phyloP scores from a whole-genome alignment of 768 basidiomycete species.

The Suillus paluster region DNA sequence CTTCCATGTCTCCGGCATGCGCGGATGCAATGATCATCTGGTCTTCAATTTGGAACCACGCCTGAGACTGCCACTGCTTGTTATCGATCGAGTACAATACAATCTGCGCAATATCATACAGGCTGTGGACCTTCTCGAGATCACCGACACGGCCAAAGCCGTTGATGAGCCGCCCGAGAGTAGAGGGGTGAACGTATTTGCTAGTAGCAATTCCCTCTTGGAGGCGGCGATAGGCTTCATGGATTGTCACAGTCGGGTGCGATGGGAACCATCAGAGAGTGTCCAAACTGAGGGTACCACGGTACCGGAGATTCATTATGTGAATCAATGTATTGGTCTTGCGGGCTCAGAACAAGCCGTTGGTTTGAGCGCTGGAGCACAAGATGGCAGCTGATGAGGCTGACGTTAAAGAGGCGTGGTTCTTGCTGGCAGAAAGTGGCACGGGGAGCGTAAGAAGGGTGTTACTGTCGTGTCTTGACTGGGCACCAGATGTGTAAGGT shows the following conservation, averaged over 20 bases:
- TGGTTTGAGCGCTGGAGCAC: conserved; percentile 53
- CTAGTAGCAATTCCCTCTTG: conserved; percentile 38
- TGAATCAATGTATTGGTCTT: conserved; percentile 36
- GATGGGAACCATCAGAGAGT: conserved; percentile 34
- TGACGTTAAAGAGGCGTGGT: conserved; percentile 46
- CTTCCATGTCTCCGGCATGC: conserved; percentile 77
- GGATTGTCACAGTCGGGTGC: conserved; percentile 31
- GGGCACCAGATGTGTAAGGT: conserved; percentile 40
- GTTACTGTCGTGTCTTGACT: conserved; percentile 70
- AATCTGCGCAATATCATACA: conserved; percentile 72
- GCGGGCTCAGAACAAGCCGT: conserved; percentile 43
- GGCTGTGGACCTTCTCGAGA: conserved; percentile 59
- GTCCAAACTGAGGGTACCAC: conserved; percentile 45
- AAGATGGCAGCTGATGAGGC: conserved; percentile 48
- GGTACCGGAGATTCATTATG: conserved; percentile 23
- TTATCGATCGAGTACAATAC: conserved; percentile 51
- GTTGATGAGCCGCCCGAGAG: conserved; percentile 68
- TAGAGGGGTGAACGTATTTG: conserved; percentile 53
- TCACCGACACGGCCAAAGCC: conserved; percentile 66
- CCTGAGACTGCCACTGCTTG: conserved; percentile 52
- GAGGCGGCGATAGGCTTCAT: conserved; percentile 55
- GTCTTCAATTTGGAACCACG: conserved; percentile 85
- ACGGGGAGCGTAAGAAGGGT: conserved; percentile 76
- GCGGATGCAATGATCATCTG: conserved; percentile 88
- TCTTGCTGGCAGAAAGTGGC: conserved; percentile 66